Percentiles rank a stretch among this genome's conserved stretches.
Conservation (phyloP, 2,329 filamentous ascomycete genomes). For the Cryphonectria parasitica region DNA sequence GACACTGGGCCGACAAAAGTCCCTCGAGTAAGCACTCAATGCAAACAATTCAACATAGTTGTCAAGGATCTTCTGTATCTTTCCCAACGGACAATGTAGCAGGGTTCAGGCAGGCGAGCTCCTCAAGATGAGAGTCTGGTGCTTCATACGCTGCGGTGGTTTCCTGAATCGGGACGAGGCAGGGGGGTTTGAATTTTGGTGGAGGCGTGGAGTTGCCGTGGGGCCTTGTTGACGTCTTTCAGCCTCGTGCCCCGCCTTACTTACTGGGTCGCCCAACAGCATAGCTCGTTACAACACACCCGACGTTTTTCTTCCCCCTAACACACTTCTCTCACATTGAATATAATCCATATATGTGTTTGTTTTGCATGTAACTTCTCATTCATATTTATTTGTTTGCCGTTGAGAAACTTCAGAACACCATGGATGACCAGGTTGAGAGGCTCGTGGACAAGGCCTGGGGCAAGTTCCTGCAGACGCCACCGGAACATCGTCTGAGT, state of each 20-base stretch:
- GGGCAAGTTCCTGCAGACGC: conserved; percentile 59
- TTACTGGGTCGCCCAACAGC: neutral
- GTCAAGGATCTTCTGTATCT: neutral
- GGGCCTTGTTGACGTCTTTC: conserved; percentile 1
- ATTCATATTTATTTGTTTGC: neutral
- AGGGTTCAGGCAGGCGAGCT: neutral
- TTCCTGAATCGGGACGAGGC: conserved; percentile 1
- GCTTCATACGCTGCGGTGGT: neutral
- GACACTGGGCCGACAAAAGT: neutral
- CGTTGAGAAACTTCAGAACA: neutral
- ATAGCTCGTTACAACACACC: neutral
- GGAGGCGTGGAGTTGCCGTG: conserved; percentile 5
- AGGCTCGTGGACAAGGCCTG: conserved; percentile 74
- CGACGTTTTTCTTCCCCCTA: neutral
- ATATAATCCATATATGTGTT: neutral
- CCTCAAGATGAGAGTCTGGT: neutral
- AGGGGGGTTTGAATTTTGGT: conserved; percentile 16
- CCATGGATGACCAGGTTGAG: conserved; percentile 78
- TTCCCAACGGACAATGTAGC: neutral
- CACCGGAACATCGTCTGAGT: conserved; percentile 55
- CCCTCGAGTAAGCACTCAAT: no score
- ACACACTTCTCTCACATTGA: neutral
- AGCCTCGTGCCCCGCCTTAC: neutral
- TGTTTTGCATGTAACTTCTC: neutral
- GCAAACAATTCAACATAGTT: no score